A percentile compares a stretch with the other conserved stretches of the same genome.
Evolutionary conservation across 164 flowering plant species (phyloP).

Genomic region (Cinnamomum chago): DNA sequence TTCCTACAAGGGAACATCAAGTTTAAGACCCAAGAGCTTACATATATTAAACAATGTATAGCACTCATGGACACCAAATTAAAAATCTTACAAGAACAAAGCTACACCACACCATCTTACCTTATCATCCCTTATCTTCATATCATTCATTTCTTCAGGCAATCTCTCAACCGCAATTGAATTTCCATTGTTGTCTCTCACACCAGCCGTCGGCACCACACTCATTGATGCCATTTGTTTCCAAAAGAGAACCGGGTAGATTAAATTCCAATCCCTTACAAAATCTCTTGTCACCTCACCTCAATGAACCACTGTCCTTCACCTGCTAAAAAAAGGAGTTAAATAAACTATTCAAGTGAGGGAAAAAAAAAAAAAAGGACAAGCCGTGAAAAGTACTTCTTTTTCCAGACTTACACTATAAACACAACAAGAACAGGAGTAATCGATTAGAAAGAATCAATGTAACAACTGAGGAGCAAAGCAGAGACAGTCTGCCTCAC

Average conservation of each 20-base stretch:
- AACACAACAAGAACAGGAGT: too few species aligned
- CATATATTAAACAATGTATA: neutral
- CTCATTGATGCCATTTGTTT: conserved; percentile 50
- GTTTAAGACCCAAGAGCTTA: neutral
- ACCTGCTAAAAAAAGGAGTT: conserved; percentile 1
- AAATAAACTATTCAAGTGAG: too few species aligned
- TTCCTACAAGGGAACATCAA: conserved; percentile 29
- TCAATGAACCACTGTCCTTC: conserved; percentile 2
- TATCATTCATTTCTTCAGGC: conserved; percentile 76
- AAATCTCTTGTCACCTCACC: neutral
- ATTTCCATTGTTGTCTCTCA: conserved; percentile 46
- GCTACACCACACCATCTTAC: conserved; percentile 20
- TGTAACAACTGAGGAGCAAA: too few species aligned
- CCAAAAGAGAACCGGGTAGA: neutral
- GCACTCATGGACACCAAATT: neutral
- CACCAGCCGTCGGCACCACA: conserved; percentile 37
- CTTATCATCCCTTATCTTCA: conserved; percentile 79
- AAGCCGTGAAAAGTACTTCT: too few species aligned
- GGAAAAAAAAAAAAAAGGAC: neutral
- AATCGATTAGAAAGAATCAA: too few species aligned
- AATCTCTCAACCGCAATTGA: conserved; percentile 48
- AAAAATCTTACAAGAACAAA: neutral
- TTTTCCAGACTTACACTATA: too few species aligned
- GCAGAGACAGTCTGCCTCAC: too few species aligned
- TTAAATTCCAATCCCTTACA: neutral